Evolutionary conservation across 371 early-diverging fungal genomes (phyloP).

Genomic region (Gilbertella persicaria): DNA sequence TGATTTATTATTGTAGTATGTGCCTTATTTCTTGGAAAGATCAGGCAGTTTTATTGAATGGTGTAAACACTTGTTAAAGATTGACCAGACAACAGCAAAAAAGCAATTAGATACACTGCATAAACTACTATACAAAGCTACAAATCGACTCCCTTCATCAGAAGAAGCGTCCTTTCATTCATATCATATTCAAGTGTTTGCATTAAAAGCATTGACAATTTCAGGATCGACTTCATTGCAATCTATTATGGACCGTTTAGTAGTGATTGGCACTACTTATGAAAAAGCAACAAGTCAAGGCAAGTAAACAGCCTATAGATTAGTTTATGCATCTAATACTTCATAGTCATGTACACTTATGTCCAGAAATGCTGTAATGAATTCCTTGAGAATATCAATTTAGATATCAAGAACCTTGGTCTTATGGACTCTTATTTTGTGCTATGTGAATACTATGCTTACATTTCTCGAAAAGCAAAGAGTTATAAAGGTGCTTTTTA

Average conservation of each 20-base stretch:
- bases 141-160: slow-evolving; percentile 15
- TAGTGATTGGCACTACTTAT: slow-evolving; percentile 33
- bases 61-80: slow-evolving; percentile 25
- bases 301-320: slow-evolving; percentile 5
- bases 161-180: slow-evolving; percentile 15
- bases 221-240: slow-evolving; percentile 8
- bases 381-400: slow-evolving; percentile 17
- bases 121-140: slow-evolving; percentile 22
- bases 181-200: slow-evolving; percentile 23
- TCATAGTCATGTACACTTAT: slow-evolving; percentile 19
- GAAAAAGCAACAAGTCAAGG: slow-evolving; percentile 32
- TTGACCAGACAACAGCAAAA: slow-evolving; percentile 28
- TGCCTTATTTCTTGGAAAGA: slow-evolving; percentile 35
- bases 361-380: slow-evolving; percentile 29
- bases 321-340: neutral
- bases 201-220: slow-evolving; percentile 13
- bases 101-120: slow-evolving; percentile 39
- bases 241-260: slow-evolving; percentile 32
- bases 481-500: slow-evolving; percentile 27
- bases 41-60: slow-evolving; percentile 46
- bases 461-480: slow-evolving; percentile 36
- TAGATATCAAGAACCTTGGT: slow-evolving; percentile 13
- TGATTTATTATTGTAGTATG: slow-evolving; percentile 20
- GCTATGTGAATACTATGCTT: slow-evolving; percentile 42
- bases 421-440: slow-evolving; percentile 40